Evolutionary conservation across 2,329 filamentous ascomycete genomes (phyloP).

Genomic region (Arthrobotrys entomopaga): DNA sequence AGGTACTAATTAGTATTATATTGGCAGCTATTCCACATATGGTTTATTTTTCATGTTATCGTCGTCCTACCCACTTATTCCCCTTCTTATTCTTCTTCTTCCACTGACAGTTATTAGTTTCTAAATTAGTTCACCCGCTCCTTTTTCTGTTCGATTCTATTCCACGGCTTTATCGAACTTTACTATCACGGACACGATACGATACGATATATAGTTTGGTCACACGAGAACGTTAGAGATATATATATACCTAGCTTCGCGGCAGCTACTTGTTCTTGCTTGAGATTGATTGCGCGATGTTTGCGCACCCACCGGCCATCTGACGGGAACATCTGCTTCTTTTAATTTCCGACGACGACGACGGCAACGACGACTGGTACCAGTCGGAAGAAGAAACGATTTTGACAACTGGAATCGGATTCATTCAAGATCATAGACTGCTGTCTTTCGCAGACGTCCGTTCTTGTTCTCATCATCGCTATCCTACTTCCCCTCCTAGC

Average conservation of each 20-base stretch:
- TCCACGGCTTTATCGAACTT: not conserved
- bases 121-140: not conserved
- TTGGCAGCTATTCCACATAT: too few relatives aligned
- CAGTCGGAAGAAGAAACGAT: slow-evolving; percentile 23
- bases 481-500: too few relatives aligned
- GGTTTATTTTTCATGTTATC: slow-evolving; percentile 4
- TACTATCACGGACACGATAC: too few relatives aligned
- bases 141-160: slow-evolving; percentile 1
- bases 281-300: slow-evolving; percentile 40
- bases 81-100: not conserved
- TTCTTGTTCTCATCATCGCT: too few relatives aligned
- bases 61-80: not conserved
- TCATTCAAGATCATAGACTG: too few relatives aligned
- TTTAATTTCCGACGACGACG: not conserved
- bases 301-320: slow-evolving; percentile 20
- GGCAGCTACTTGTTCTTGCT: not conserved
- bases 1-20: not conserved
- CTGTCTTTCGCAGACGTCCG: too few relatives aligned
- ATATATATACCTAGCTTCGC: not conserved
- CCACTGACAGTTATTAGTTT: too few relatives aligned
- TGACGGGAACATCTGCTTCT: too few relatives aligned
- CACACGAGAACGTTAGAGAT: not conserved
- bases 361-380: slow-evolving; percentile 6
- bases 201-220: not conserved
- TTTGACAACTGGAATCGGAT: too few relatives aligned